These are phyloP conservation scores for Macaranga tanarius DNA, from an alignment of 441 rosid species.

Conservation along the genomic window DNA sequence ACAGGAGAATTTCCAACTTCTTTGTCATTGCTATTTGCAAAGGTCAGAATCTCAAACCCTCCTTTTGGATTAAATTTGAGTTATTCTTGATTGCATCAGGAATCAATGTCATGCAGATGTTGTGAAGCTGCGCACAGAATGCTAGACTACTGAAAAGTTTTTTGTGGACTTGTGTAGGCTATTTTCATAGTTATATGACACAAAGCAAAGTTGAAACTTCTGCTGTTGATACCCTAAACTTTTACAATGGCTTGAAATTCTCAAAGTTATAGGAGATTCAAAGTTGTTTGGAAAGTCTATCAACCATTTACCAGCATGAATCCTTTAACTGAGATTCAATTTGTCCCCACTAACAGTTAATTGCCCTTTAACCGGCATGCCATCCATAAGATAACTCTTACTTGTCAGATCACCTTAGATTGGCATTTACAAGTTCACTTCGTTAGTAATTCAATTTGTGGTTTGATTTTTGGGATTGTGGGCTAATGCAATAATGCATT, in stretches of 20 bases:
- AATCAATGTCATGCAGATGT: not conserved
- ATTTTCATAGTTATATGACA: not conserved
- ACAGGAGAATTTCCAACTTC: conserved; percentile 93
- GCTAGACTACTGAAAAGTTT: not conserved
- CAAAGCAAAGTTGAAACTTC: not conserved
- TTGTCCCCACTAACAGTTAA: not conserved
- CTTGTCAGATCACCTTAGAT: not conserved
- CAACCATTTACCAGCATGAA: not conserved
- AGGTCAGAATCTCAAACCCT: conserved; percentile 51
- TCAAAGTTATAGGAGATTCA: not conserved
- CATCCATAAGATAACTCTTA: not conserved
- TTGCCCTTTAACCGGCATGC: not conserved
- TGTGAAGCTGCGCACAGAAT: conserved; percentile 11
- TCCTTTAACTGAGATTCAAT: not conserved
- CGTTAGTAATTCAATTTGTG: not conserved
- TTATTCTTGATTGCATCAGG: not conserved
- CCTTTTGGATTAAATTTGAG: conserved; percentile 1
- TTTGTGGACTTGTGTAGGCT: not conserved
- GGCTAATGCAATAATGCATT: not conserved
- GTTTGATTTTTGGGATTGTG: not conserved
- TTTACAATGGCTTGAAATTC: not conserved
- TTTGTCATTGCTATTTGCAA: conserved; percentile 62
- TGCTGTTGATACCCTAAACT: not conserved
- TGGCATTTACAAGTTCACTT: not conserved
- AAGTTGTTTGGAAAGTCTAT: not conserved